phyloP scores from a whole-genome alignment of 2,329 filamentous ascomycete species.

The Phialemoniopsis sp. region DNA sequence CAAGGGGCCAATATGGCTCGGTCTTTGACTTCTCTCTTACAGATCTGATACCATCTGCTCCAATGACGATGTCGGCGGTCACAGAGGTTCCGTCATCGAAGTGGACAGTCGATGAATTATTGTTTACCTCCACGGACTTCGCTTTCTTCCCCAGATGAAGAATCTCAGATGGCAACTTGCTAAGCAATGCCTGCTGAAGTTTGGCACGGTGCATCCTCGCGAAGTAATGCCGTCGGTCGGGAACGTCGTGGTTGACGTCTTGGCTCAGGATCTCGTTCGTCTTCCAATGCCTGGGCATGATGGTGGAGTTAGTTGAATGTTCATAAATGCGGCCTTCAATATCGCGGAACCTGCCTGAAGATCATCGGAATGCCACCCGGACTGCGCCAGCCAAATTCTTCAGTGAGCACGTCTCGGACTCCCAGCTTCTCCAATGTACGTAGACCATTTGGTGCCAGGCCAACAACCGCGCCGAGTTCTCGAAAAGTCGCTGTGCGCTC shows the following conservation, averaged over 20 bases:
- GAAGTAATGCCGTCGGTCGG: conserved; percentile 4
- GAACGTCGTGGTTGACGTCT: conserved; percentile 4
- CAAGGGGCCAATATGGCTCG: no score
- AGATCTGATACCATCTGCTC: conserved; percentile 50
- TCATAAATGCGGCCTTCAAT: no score
- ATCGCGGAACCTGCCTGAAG: conserved; percentile 2
- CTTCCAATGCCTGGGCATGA: conserved; percentile 4
- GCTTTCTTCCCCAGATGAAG: conserved; percentile 2
- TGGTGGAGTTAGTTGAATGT: no score
- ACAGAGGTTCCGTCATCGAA: conserved; percentile 42
- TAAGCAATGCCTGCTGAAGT: conserved; percentile 3
- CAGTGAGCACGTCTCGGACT: conserved; percentile 1
- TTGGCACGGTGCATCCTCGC: conserved; percentile 5
- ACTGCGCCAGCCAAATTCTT: conserved; percentile 4
- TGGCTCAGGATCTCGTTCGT: conserved; percentile 3
- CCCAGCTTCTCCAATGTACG: conserved; percentile 5
- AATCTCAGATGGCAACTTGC: neutral
- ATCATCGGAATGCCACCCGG: conserved; percentile 3
- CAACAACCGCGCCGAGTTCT: conserved; percentile 5
- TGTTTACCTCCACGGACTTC: neutral
- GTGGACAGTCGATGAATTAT: no score
- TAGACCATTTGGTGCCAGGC: conserved; percentile 4
- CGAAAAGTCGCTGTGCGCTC: conserved; percentile 2
- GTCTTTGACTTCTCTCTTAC: no score
- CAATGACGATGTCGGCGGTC: conserved; percentile 42